phyloP scores from a whole-genome alignment of 345 rosid genomes.

The Alliaria petiolata region DNA sequence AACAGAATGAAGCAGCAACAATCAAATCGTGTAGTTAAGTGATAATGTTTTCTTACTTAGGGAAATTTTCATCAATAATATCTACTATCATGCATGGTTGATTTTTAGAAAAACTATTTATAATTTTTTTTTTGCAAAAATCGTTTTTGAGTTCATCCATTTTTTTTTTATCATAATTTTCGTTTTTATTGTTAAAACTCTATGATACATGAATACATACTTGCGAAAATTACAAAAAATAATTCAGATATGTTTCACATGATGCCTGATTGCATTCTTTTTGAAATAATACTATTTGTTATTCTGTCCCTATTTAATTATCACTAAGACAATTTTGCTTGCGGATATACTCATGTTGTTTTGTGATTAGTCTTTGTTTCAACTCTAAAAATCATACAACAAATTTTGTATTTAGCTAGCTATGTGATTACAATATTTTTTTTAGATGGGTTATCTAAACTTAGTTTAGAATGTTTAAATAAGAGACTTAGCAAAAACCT shows the following conservation, averaged over 20 bases:
- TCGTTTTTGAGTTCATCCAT: background rate
- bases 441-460: background rate
- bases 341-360: background rate
- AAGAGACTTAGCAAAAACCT: background rate
- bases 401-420: background rate
- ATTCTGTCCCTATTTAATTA: background rate
- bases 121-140: background rate
- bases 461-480: background rate
- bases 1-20: slow-evolving; percentile 10
- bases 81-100: background rate
- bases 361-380: background rate
- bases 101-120: background rate
- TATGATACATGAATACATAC: background rate
- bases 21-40: slow-evolving; percentile 2
- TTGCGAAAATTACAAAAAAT: background rate
- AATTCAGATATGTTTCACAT: background rate
- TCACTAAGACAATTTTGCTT: background rate
- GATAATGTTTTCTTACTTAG: slow-evolving; percentile 5
- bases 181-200: background rate
- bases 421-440: background rate
- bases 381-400: background rate
- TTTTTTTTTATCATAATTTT: background rate
- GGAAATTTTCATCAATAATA: background rate
- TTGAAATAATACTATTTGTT: background rate
- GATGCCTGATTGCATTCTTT: background rate